phyloP scores from a whole-genome alignment of 2,329 filamentous ascomycete genomes.

The Macrophomina phaseolina region DNA sequence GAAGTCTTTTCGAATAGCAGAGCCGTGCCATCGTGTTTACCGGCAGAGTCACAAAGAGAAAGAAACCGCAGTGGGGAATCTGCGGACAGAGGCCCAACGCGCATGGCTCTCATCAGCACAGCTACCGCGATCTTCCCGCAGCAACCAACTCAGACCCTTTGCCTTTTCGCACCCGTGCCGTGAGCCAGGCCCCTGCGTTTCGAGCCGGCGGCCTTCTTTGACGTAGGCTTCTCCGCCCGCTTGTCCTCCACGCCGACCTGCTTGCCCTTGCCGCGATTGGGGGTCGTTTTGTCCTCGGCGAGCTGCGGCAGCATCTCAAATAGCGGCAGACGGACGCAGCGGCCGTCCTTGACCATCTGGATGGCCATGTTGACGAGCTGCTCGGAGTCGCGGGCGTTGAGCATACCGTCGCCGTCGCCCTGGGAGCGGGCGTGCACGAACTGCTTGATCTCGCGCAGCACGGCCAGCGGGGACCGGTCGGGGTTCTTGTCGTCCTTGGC shows the following conservation, averaged over 20 bases:
- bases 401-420: conserved; percentile 35
- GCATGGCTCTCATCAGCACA: too few species aligned
- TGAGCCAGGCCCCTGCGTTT: background rate
- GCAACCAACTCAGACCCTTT: background rate
- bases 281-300: background rate
- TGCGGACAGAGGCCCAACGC: too few species aligned
- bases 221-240: background rate
- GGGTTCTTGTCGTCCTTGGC: conserved; percentile 33
- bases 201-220: background rate
- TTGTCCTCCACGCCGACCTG: background rate
- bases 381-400: conserved; percentile 31
- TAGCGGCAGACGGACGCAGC: conserved; percentile 1
- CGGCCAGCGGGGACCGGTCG: conserved; percentile 42
- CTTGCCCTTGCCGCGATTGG: background rate
- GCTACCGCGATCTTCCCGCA: too few species aligned
- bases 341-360: background rate
- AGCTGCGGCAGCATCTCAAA: conserved; percentile 26
- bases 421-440: conserved; percentile 27
- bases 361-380: conserved; percentile 29
- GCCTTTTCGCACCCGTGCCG: background rate
- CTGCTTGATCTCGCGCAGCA: conserved; percentile 38
- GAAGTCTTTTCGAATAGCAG: too few species aligned
- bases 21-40: too few species aligned
- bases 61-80: too few species aligned
- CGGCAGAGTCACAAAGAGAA: too few species aligned